Percentiles rank a stretch among this genome's conserved stretches.
Evolutionary conservation across 179 eudicot genomes (phyloP).

Genomic region (Nepenthes alata): DNA sequence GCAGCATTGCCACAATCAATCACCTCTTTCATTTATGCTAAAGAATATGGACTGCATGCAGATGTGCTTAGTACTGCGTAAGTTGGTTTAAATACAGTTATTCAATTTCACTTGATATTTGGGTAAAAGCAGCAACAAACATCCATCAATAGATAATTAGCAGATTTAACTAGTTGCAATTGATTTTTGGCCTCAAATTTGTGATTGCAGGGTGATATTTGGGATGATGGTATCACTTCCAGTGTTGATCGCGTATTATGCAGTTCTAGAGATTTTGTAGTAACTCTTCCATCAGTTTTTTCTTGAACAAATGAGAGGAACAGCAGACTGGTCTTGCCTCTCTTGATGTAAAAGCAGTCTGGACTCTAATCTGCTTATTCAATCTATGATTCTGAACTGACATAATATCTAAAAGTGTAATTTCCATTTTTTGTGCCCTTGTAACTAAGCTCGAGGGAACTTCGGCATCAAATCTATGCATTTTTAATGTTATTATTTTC

Average conservation of each 20-base stretch:
- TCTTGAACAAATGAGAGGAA: not conserved
- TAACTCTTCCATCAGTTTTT: constrained; percentile 9
- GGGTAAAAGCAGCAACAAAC: no score
- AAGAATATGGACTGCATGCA: constrained; percentile 77
- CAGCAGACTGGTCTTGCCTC: not conserved
- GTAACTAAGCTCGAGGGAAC: not conserved
- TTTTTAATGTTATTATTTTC: not conserved
- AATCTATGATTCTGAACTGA: no score
- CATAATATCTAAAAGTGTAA: not conserved
- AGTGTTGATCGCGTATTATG: constrained; percentile 46
- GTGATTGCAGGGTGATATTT: constrained; percentile 46
- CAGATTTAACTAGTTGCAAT: no score
- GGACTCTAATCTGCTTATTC: no score
- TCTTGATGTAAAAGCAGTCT: no score
- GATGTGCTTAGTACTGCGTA: constrained; percentile 88
- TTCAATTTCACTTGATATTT: not conserved
- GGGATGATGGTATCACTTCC: constrained; percentile 67
- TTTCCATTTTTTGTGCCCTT: no score
- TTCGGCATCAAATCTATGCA: not conserved
- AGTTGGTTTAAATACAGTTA: constrained; percentile 10
- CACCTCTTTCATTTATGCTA: constrained; percentile 63
- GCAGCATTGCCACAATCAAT: constrained; percentile 83
- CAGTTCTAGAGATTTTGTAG: constrained; percentile 24
- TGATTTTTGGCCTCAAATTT: not conserved
- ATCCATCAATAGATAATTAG: no score